phyloP scores from a whole-genome alignment of 441 rosid genomes.

The Pelargonium cotyledonis region DNA sequence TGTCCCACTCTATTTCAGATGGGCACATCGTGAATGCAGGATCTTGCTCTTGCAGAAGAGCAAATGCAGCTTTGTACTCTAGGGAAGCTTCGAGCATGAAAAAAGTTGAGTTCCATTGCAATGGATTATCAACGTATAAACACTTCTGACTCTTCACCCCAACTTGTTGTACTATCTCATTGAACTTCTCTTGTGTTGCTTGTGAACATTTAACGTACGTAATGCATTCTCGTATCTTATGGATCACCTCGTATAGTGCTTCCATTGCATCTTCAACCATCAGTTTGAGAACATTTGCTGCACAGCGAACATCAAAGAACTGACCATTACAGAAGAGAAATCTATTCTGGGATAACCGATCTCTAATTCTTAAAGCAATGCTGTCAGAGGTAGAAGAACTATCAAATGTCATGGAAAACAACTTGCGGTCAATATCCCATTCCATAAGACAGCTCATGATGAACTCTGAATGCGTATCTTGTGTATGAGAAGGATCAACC shows the following conservation, averaged over 20 bases:
- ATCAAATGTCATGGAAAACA: constrained; percentile 53
- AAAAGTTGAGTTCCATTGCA: constrained; percentile 52
- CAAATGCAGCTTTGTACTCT: constrained; percentile 37
- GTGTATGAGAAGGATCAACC: constrained; percentile 46
- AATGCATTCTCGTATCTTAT: constrained; percentile 46
- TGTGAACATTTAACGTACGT: constrained; percentile 41
- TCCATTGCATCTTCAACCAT: constrained; percentile 54
- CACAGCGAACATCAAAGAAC: constrained; percentile 54
- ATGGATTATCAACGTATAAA: constrained; percentile 39
- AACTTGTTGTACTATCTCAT: constrained; percentile 28
- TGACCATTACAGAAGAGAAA: constrained; percentile 53
- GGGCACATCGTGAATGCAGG: constrained; percentile 30
- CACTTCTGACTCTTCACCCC: constrained; percentile 32
- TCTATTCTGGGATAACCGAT: constrained; percentile 53
- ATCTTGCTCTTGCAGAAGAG: constrained; percentile 36
- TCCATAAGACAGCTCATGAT: constrained; percentile 58
- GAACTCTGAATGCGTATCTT: constrained; percentile 50
- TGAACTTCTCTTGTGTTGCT: constrained; percentile 31
- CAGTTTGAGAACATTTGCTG: constrained; percentile 38
- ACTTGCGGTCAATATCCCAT: constrained; percentile 67
- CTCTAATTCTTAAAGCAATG: constrained; percentile 44
- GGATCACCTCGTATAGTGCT: constrained; percentile 31
- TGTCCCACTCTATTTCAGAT: constrained; percentile 58
- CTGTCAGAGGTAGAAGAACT: constrained; percentile 33
- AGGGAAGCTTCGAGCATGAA: constrained; percentile 51